Base-by-base conservation (phyloP, 345 rosid species). In the Cochlearia excelsa region DNA sequence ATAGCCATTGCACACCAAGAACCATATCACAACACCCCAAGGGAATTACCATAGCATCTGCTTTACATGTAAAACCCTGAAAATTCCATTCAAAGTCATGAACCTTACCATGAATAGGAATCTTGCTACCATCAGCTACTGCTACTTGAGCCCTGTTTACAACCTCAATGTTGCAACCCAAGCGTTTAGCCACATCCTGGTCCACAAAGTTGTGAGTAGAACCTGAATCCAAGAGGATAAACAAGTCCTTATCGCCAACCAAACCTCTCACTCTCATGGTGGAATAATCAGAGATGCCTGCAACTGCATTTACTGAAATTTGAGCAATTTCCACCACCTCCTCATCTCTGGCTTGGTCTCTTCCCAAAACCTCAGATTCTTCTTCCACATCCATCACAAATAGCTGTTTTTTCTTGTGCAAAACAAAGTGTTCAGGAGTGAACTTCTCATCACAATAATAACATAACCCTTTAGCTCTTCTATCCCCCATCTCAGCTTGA, bases 91-190 rank as follows among this genome's bases (percentile, higher is more conserved):
- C 3, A 5, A 46, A 46, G 4, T 27, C 3, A 0, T 46, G 33
- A 0, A 45, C 1, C 4, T 23, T 45, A n/a, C n/a, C n/a, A n/a
- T 1, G 48, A 6, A 0, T 3, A 3, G 26, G 2, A 1, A 2
- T 43, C 26, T 7, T 44, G 47, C 47, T 46, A 0, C 49, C 51
- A 46, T 27, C 51, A 0, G 51, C 31, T 0, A 46, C 31, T 0
- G 0, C 1, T 0, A 27, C 51, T 0, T 3, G 0, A 1, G 31
- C 0, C 2, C 1, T 46, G 0, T 31, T 31, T 0, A 4, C 5
- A 0, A n/a, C 1, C 1, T 2, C 0, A 1, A 46, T 0, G 0
- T 2, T 7, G 7, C 51, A 46, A 0, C 51, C 51, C 31, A 46
- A 27, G 3, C 27, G 6, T 0, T 16, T 1, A 1, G 48, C 48